phyloP scores from a whole-genome alignment of 139 green algal genomes.

The Chlamydomonas applanata region DNA sequence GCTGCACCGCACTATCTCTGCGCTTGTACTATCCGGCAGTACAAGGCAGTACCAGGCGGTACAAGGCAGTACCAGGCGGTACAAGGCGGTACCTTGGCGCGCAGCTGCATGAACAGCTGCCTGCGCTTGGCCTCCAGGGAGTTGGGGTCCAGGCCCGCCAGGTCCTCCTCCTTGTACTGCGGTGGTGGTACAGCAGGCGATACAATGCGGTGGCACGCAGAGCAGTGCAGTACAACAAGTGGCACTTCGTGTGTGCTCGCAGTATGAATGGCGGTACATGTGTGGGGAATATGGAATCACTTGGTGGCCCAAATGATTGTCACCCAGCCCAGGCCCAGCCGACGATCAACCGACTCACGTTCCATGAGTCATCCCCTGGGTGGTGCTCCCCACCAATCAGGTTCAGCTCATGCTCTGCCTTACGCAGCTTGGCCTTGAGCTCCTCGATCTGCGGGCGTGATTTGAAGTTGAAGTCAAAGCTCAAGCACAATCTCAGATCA shows the following conservation, averaged over 20 bases:
- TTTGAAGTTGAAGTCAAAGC: not conserved
- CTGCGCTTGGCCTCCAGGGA: constrained; percentile 14
- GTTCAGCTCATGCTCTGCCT: constrained; percentile 21
- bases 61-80: no score
- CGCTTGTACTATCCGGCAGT: no score
- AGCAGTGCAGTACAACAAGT: no score
- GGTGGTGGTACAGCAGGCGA: not conserved
- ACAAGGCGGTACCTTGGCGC: constrained; percentile 12
- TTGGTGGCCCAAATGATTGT: no score
- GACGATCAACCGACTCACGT: not conserved
- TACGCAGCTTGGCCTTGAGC: constrained; percentile 7
- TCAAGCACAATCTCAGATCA: no score
- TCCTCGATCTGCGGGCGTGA: constrained; percentile 15
- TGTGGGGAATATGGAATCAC: no score
- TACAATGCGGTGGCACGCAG: no score
- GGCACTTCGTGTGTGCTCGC: no score
- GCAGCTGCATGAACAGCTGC: constrained; percentile 21
- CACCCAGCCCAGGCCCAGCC: no score
- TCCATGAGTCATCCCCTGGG: not conserved
- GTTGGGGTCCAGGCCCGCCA: not conserved
- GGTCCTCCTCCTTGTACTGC: constrained; percentile 13
- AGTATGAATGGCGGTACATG: no score
- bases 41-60: no score
- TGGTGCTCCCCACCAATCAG: constrained; percentile 9
- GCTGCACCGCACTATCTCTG: no score